Base-by-base conservation (phyloP, 306 rosid species). In the Canavalia gladiata region DNA sequence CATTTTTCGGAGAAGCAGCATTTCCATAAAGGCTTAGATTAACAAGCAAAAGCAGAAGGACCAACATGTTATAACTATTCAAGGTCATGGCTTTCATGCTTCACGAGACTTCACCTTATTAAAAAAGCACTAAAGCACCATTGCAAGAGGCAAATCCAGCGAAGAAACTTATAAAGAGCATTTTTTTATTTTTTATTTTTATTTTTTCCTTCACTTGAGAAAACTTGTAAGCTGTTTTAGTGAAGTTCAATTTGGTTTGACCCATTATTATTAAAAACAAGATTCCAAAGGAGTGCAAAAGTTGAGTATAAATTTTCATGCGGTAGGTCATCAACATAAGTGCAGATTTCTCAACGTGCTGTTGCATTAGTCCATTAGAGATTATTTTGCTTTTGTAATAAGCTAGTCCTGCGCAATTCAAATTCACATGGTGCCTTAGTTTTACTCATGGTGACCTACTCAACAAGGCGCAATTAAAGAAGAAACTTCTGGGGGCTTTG, bases 271-370 rank as follows among this genome's bases (percentile, higher is more conserved):
- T 12, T 58, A 58, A 37, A 52, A 52, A 30, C 11, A 70, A 25
- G 4, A 42, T 13, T 8, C 51, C 41, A 12, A 10, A 34, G 9
- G 66, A 65, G 18, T 68, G 64, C 7, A 37, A 50, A 29, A 52
- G 80, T 75, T 70, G 85, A 51, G 42, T 52, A 54, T 37, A 50
- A 42, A 56, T 69, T 86, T 90, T 80, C 81, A 70, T 47, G 75
- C 8, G 91, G 92, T 95, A 66, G 99, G 85, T 90, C 81, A 95
- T 87, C 97, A 89, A 78, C 74, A 86, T 54, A 35, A 82, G 12
- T 54, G 76, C 66, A 49, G 70, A 80, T 71, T 86, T 89, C 87
- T 77, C 67, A 45, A 56, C 74, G 41, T 33, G 55, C 60, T 62
- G 9, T 34, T 60, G 60, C 45, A 31, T 79, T 70, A 8, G 28